These are phyloP conservation scores for Spathaspora girioi DNA, from an alignment of 805 yeast species.

Conservation along the genomic window DNA sequence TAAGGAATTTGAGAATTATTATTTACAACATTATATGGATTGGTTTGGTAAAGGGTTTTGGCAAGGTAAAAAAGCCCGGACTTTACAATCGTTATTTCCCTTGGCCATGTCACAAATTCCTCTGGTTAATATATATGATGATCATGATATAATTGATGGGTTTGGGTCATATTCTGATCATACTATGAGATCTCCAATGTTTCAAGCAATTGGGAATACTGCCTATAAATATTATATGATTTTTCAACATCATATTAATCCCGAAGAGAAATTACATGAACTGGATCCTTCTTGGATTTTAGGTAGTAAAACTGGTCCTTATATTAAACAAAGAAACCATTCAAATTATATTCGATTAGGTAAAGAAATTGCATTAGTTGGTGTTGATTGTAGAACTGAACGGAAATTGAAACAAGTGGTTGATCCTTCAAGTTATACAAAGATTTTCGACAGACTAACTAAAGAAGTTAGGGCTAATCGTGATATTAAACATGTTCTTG, in stretches of 20 bases:
- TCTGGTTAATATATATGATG: conserved; percentile 81
- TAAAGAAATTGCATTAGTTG: conserved; percentile 63
- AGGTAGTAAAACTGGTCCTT: conserved; percentile 60
- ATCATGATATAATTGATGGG: conserved; percentile 96
- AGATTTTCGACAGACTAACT: conserved; percentile 56
- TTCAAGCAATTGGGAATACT: conserved; percentile 65
- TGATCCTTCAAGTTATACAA: conserved; percentile 50
- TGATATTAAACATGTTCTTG: conserved; percentile 68
- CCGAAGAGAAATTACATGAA: conserved; percentile 36
- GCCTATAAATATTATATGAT: conserved; percentile 87
- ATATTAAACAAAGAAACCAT: conserved; percentile 60
- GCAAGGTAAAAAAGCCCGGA: conserved; percentile 64
- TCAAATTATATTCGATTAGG: conserved; percentile 77
- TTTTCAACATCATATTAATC: conserved; percentile 80
- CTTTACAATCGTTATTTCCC: conserved; percentile 67
- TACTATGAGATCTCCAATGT: conserved; percentile 71
- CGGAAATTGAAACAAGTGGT: conserved; percentile 62
- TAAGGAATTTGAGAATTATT: conserved; percentile 59
- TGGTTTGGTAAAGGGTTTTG: conserved; percentile 94
- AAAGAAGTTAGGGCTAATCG: conserved; percentile 49
- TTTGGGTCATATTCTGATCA: conserved; percentile 80
- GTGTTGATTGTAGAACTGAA: conserved; percentile 92
- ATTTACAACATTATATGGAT: conserved; percentile 66
- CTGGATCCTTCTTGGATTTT: conserved; percentile 59
- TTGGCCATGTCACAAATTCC: conserved; percentile 81